These are phyloP conservation scores for Carallia brachiata DNA, from an alignment of 345 rosid genomes.

Conservation along the genomic window DNA sequence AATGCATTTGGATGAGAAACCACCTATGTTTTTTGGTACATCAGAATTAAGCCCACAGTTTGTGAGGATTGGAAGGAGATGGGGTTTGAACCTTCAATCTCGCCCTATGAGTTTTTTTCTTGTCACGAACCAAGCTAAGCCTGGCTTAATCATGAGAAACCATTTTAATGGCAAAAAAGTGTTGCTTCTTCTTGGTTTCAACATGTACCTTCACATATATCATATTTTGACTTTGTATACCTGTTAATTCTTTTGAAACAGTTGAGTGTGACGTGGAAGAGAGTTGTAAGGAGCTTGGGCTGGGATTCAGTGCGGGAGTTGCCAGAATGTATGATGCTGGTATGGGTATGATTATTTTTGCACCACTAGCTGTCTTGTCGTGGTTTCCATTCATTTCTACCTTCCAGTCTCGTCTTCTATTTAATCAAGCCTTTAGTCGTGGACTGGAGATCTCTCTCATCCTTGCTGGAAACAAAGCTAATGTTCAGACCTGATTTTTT, in stretches of 20 bases:
- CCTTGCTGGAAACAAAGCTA: slow-evolving; percentile 97
- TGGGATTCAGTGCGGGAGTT: slow-evolving; percentile 86
- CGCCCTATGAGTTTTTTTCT: too few species aligned
- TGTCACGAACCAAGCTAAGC: too few species aligned
- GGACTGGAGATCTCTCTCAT: slow-evolving; percentile 96
- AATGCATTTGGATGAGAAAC: too few species aligned
- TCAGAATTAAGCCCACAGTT: too few species aligned
- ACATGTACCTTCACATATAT: background rate
- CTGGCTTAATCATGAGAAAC: too few species aligned
- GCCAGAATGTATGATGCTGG: slow-evolving; percentile 92
- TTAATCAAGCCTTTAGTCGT: slow-evolving; percentile 98
- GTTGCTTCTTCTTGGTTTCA: too few species aligned
- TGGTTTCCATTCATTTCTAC: slow-evolving; percentile 98
- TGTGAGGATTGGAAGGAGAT: too few species aligned
- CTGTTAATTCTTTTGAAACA: slow-evolving; percentile 27
- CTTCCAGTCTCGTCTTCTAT: slow-evolving; percentile 99
- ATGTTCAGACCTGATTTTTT: slow-evolving; percentile 51
- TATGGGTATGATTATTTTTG: slow-evolving; percentile 82
- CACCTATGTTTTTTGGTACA: too few species aligned
- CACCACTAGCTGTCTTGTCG: slow-evolving; percentile 72
- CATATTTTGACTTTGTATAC: background rate
- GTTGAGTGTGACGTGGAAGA: slow-evolving; percentile 79
- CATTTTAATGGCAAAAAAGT: too few species aligned
- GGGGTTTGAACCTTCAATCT: too few species aligned
- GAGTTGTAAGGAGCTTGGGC: slow-evolving; percentile 54